Conservation (phyloP, 2,329 filamentous ascomycete species). For the Xylariaceae sp. region DNA sequence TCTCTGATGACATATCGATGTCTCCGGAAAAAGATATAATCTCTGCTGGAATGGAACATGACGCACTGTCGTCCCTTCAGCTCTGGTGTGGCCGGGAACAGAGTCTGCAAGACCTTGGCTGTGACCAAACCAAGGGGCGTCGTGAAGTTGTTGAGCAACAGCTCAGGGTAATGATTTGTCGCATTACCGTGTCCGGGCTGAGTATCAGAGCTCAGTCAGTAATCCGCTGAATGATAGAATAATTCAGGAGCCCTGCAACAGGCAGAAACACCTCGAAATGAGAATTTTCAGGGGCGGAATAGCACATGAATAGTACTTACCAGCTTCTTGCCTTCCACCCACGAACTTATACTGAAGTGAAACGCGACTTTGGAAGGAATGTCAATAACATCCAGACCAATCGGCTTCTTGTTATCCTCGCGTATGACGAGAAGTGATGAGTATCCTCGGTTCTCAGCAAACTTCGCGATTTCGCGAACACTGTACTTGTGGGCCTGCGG, state of each 20-base stretch:
- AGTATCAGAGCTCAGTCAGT: neutral
- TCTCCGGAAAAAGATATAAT: conserved; percentile 91
- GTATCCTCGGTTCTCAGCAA: conserved; percentile 75
- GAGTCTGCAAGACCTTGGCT: conserved; percentile 72
- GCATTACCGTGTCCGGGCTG: conserved; percentile 77
- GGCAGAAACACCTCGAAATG: neutral
- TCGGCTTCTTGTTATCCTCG: conserved; percentile 82
- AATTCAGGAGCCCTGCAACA: neutral
- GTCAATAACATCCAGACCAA: conserved; percentile 77
- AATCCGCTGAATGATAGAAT: too few species aligned
- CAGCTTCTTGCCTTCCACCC: conserved; percentile 80
- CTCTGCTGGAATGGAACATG: conserved; percentile 83
- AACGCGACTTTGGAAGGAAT: conserved; percentile 83
- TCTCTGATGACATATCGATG: conserved; percentile 93
- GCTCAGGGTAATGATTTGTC: conserved; percentile 79
- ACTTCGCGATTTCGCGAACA: conserved; percentile 81
- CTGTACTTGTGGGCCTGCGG: conserved; percentile 71
- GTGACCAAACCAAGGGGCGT: conserved; percentile 86
- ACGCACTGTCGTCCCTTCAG: conserved; percentile 83
- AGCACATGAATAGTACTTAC: conserved; percentile 5
- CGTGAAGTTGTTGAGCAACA: conserved; percentile 90
- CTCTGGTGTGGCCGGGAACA: conserved; percentile 79
- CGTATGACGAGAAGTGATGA: conserved; percentile 80
- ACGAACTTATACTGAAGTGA: conserved; percentile 67
- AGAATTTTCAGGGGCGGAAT: neutral